Evolutionary conservation across 352 stramenopile genomes (phyloP).

Genomic region (Globisporangium cederbergense): DNA sequence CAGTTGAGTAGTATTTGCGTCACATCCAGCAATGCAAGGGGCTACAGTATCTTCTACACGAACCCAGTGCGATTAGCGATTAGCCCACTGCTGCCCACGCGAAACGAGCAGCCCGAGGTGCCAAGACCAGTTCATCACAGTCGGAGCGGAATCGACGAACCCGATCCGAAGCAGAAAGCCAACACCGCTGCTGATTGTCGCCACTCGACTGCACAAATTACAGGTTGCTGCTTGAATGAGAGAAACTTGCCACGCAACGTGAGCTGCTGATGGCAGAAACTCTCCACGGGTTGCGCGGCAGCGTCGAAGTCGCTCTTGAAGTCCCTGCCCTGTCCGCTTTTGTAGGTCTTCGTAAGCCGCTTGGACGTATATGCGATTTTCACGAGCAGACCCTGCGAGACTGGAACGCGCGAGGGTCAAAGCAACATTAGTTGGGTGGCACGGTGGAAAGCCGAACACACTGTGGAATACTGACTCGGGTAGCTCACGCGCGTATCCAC

Average conservation of each 20-base stretch:
- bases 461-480: slow-evolving; percentile 24
- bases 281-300: slow-evolving; percentile 35
- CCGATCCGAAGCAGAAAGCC: slow-evolving; percentile 45
- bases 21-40: no score
- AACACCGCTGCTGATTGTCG: slow-evolving; percentile 34
- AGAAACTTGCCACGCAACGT: slow-evolving; percentile 29
- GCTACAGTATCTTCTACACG: no score
- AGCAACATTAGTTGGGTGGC: neutral
- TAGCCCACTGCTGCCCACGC: slow-evolving; percentile 36
- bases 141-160: slow-evolving; percentile 38
- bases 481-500: slow-evolving; percentile 48
- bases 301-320: slow-evolving; percentile 49
- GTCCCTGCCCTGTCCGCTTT: slow-evolving; percentile 29
- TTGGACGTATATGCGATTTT: slow-evolving; percentile 57
- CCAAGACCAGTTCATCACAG: slow-evolving; percentile 43
- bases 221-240: slow-evolving; percentile 27
- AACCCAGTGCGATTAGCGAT: slow-evolving; percentile 24
- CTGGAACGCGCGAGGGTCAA: slow-evolving; percentile 15
- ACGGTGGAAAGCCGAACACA: neutral
- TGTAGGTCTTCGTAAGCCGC: slow-evolving; percentile 29
- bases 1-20: no score
- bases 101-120: slow-evolving; percentile 51
- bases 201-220: slow-evolving; percentile 41
- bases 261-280: slow-evolving; percentile 49
- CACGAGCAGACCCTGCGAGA: slow-evolving; percentile 28